Conservation (phyloP, 2,329 filamentous ascomycete genomes). For the Fusarium sulawesiense region DNA sequence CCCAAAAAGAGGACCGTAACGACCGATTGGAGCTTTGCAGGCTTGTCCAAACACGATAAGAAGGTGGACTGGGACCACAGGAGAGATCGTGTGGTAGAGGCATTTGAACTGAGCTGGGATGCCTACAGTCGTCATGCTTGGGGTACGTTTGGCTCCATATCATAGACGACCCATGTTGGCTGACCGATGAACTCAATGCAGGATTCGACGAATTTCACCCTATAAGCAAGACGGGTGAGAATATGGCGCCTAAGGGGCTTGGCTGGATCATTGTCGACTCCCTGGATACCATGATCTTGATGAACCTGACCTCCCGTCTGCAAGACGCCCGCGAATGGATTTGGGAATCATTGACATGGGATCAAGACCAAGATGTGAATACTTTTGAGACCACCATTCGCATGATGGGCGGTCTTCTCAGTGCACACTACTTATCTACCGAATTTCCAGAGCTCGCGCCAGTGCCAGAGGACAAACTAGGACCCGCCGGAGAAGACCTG, state of each 20-base stretch:
- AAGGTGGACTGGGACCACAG: conserved; percentile 80
- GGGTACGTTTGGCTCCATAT: conserved; percentile 69
- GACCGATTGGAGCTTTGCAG: conserved; percentile 70
- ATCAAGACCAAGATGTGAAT: conserved; percentile 94
- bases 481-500: conserved; percentile 83
- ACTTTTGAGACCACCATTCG: conserved; percentile 98
- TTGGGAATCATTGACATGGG: conserved; percentile 80
- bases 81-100: conserved; percentile 85
- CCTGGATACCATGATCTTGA: conserved; percentile 95
- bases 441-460: conserved; percentile 83
- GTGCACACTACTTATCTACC: conserved; percentile 94
- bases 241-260: conserved; percentile 90
- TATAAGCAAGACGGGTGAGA: conserved; percentile 77
- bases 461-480: conserved; percentile 75
- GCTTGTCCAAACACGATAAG: conserved; percentile 58
- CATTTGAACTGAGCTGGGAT: conserved; percentile 92
- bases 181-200: conserved; percentile 51
- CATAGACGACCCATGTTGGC: conserved; percentile 20
- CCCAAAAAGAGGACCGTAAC: conserved; percentile 51
- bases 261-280: conserved; percentile 99
- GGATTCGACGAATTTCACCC: conserved; percentile 90
- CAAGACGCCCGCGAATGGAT: conserved; percentile 91
- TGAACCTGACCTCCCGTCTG: conserved; percentile 92
- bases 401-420: conserved; percentile 93
- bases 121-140: conserved; percentile 93